Evolutionary conservation across 495 filamentous ascomycete genomes (phyloP).

Genomic region (Astrothelium subdiscretum): DNA sequence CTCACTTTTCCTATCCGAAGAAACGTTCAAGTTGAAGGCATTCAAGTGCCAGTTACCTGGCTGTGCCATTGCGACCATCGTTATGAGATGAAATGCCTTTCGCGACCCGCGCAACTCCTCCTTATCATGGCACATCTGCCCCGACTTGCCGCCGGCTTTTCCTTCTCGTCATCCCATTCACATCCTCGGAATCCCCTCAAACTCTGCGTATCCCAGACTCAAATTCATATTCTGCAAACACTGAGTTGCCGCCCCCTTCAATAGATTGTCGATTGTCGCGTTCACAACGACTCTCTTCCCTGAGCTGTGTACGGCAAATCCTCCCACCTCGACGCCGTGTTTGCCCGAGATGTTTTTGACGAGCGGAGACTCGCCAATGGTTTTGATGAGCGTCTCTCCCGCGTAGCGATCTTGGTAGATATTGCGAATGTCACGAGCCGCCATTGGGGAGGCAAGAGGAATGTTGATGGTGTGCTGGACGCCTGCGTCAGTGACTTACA

Average conservation of each 20-base stretch:
- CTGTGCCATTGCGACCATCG: not conserved
- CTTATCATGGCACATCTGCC: not conserved
- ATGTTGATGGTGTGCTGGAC: slow-evolving; percentile 72
- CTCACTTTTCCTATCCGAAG: not conserved
- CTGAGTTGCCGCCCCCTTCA: slow-evolving; percentile 95
- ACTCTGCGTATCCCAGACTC: slow-evolving; percentile 83
- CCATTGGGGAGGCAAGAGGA: slow-evolving; percentile 72
- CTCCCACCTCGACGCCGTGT: slow-evolving; percentile 90
- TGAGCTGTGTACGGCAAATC: slow-evolving; percentile 78
- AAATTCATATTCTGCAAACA: slow-evolving; percentile 98
- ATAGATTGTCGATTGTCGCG: slow-evolving; percentile 93
- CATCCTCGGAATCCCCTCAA: slow-evolving; percentile 74
- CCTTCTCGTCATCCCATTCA: slow-evolving; percentile 18
- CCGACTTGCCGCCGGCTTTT: no score
- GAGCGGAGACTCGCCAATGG: slow-evolving; percentile 73
- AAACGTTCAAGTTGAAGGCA: not conserved
- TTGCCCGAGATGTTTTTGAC: slow-evolving; percentile 84
- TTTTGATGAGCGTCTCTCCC: slow-evolving; percentile 86
- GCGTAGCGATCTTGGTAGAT: slow-evolving; percentile 95
- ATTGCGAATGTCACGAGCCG: slow-evolving; percentile 81
- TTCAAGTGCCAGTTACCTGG: not conserved
- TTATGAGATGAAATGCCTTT: not conserved
- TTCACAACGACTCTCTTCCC: slow-evolving; percentile 90
- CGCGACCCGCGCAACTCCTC: not conserved
- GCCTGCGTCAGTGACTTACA: slow-evolving; percentile 1